Conservation (phyloP, 768 basidiomycete genomes). For the Cytidiella melzeri region DNA sequence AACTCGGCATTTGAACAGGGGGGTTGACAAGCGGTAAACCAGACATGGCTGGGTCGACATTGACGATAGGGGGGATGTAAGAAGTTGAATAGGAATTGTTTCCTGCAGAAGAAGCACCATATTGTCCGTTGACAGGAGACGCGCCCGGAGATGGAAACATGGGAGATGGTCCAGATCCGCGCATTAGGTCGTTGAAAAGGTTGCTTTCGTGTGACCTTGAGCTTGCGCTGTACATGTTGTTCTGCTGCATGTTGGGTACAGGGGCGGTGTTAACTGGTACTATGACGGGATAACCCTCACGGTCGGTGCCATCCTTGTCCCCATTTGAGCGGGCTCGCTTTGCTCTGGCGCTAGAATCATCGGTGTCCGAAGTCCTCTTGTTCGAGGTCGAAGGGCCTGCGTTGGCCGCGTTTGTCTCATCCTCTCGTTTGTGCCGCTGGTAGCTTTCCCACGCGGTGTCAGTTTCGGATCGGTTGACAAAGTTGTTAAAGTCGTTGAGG, state of each 20-base stretch:
- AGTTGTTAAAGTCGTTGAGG: constrained; percentile 69
- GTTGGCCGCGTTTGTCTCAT: constrained; percentile 24
- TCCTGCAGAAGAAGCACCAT: constrained; percentile 20
- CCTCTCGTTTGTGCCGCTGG: constrained; percentile 57
- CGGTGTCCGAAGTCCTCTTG: constrained; percentile 58
- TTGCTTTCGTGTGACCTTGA: constrained; percentile 39
- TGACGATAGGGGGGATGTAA: constrained; percentile 52
- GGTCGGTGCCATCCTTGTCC: constrained; percentile 35
- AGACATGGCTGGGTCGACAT: constrained; percentile 47
- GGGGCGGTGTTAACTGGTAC: constrained; percentile 41
- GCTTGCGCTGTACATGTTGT: constrained; percentile 36
- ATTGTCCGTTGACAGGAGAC: constrained; percentile 22
- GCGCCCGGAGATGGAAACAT: constrained; percentile 52
- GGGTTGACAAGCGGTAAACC: constrained; percentile 39
- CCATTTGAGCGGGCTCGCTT: constrained; percentile 46
- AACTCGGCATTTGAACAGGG: constrained; percentile 29
- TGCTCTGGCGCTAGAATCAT: constrained; percentile 28
- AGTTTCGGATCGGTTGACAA: constrained; percentile 81
- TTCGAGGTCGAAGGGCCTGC: constrained; percentile 20
- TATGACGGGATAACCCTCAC: constrained; percentile 48
- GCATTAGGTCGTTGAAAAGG: constrained; percentile 59
- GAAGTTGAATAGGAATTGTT: constrained; percentile 28
- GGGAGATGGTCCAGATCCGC: constrained; percentile 46
- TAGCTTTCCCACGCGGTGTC: constrained; percentile 93
- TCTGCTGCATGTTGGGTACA: constrained; percentile 26